phyloP scores from a whole-genome alignment of 2,329 filamentous ascomycete species.

The Paecilomyces variotii region DNA sequence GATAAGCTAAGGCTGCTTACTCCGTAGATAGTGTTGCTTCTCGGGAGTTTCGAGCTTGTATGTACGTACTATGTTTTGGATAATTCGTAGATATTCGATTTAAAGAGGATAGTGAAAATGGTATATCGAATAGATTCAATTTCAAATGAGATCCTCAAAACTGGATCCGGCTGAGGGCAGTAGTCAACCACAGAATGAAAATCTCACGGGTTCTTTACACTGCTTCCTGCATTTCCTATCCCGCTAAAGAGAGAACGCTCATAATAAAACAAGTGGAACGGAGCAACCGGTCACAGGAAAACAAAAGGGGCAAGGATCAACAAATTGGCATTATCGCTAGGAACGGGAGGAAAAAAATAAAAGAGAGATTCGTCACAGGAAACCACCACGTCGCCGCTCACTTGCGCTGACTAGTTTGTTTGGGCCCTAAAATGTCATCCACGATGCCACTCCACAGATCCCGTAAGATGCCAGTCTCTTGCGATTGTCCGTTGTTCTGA shows the following conservation, averaged over 20 bases:
- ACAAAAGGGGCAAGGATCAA: neutral
- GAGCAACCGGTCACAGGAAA: neutral
- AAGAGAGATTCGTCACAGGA: neutral
- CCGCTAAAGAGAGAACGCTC: neutral
- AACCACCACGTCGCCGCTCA: neutral
- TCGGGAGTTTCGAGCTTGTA: too few species aligned
- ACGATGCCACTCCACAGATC: slow-evolving; percentile 30
- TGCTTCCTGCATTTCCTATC: neutral
- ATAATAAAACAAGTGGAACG: neutral
- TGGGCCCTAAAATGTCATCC: slow-evolving; percentile 31
- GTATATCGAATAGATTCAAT: neutral
- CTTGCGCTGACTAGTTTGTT: slow-evolving; percentile 15
- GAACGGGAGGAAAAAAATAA: neutral
- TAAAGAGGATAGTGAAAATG: neutral
- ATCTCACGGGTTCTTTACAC: neutral
- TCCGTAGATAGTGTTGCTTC: too few species aligned
- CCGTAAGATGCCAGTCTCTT: slow-evolving; percentile 22
- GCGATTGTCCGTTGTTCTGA: slow-evolving; percentile 22
- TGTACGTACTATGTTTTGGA: too few species aligned
- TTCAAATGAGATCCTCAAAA: neutral
- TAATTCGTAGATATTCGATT: too few species aligned
- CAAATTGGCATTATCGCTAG: neutral
- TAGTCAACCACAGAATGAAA: neutral
- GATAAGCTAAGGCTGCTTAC: too few species aligned
- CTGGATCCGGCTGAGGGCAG: neutral